Base-by-base conservation (phyloP, 495 filamentous ascomycete species). In the Beverwykella pulmonaria region DNA sequence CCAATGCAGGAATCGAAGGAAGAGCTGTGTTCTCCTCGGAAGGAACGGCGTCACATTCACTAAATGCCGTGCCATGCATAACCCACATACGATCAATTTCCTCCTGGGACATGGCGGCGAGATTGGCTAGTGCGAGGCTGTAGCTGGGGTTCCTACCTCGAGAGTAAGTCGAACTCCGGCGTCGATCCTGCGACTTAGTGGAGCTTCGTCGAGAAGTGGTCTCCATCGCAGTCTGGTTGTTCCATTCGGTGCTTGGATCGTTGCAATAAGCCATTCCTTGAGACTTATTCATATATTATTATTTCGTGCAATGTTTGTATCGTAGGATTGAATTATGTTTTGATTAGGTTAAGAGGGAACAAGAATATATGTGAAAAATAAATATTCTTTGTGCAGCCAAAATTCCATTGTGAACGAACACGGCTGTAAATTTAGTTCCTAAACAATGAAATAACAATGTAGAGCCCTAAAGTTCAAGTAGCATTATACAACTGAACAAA, bases 391-490 rank as follows among this genome's bases (percentile, higher is more conserved):
- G 39, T 44, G 39, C 39, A 44, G 8, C 48, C 15, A 32, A 32
- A 2, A 26, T n/a, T n/a, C n/a, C 19, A 50, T 50, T 50, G 48
- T 25, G 25, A 23, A 50, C 15, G n/a, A 20, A 50, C 17, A 64
- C 27, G 39, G 8, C n/a, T 12, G 19, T 58, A 65, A 59, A 65
- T 65, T 39, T 9, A 58, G 19, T 19, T n/a, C 50, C 53, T 36
- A 59, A 14, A 59, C 41, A 59, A 59, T 48, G 44, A 59, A 29
- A 47, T 29, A 19, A 46, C 36, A 58, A 58, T 25, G 54, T 17
- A 20, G 22, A 20, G 3, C 10, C 22, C 20, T 6, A 14, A 23
- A 54, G 9, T 32, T 22, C 20, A 34, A 34, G 32, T 34, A 34
- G 27, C 52, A 32, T 54, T 32, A 20, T 32, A 17, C 4, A 29